A percentile compares a stretch with the other conserved stretches of the same genome.
phyloP scores from a whole-genome alignment of 768 basidiomycete genomes.

The Lepiota venenata region DNA sequence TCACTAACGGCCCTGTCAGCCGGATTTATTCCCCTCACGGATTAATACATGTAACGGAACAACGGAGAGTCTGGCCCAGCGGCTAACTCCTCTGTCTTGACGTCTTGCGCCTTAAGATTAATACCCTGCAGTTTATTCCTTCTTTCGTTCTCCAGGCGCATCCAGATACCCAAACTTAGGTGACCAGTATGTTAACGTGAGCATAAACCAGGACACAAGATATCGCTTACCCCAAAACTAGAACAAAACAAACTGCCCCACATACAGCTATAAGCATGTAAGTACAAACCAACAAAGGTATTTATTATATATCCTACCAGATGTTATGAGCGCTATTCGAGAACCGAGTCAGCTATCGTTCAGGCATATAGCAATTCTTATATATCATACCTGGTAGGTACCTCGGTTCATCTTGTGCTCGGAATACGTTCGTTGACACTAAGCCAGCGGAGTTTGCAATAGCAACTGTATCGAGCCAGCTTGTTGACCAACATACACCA shows the following conservation, averaged over 20 bases:
- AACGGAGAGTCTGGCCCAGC: constrained; percentile 38
- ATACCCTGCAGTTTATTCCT: constrained; percentile 40
- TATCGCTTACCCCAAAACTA: constrained; percentile 32
- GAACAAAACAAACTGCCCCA: constrained; percentile 41
- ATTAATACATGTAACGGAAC: constrained; percentile 48
- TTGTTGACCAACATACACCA: not conserved
- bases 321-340: constrained; percentile 36
- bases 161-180: constrained; percentile 40
- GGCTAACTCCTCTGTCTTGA: constrained; percentile 40
- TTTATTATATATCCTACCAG: constrained; percentile 26
- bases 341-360: not conserved
- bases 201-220: not conserved
- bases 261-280: constrained; percentile 33
- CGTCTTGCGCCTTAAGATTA: constrained; percentile 37
- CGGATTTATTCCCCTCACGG: not conserved
- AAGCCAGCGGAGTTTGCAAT: constrained; percentile 47
- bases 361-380: not conserved
- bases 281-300: not conserved
- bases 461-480: constrained; percentile 28
- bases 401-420: constrained; percentile 45
- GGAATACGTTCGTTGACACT: constrained; percentile 50
- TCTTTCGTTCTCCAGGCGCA: constrained; percentile 44
- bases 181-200: constrained; percentile 1
- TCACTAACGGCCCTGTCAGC: not conserved
- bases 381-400: constrained; percentile 37